Evolutionary conservation across 2,329 filamentous ascomycete species (phyloP), one percentile per base, ranked within the genome.

Genomic region (Hypomyces rosellus): DNA sequence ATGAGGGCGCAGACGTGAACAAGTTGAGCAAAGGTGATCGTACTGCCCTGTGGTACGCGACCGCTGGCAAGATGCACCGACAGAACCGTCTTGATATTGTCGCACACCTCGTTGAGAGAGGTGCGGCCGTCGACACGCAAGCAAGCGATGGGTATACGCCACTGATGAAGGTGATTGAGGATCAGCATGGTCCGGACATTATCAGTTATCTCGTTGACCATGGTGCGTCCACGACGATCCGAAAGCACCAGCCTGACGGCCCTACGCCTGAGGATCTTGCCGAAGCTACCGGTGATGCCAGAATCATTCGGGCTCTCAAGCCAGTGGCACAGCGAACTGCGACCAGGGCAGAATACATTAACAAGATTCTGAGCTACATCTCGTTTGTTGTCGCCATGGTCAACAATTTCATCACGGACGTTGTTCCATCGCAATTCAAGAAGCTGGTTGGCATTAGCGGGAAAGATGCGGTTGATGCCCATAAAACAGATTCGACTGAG

Each of bases 91-190:
- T 47, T 1, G 45, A 48, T 5, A 37, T 48, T 4, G 15, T 51
- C 6, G 20, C 34, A 20, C n/a, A 34, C 30, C 49, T 51, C 6
- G 20, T 51, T 9, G 14, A 40, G 5, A 36, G 30, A 5, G 14
- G 25, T 5, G 49, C 49, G 11, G 30, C 45, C 5, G 33, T 46
- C 7, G 36, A 51, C 25, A 13, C 46, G 9, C 49, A 34, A 11
- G 45, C 49, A 5, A 9, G 20, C 4, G 45, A 51, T 30, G 45
- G 49, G 8, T 22, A 38, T 2, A 51, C 45, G 3, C 37, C 49
- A 1, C 20, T 51, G 22, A 45, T 48, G 34, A 51, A 45, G 36
- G 16, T 48, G 11, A 45, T 51, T 14, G 49, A 30, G 20, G 25
- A 51, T 22, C 39, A 45, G n/a, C 49, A 34, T 2, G 49, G 48